Evolutionary conservation across 371 early-diverging fungal species (phyloP).

Genomic region (Apophysomyces trapeziformis): DNA sequence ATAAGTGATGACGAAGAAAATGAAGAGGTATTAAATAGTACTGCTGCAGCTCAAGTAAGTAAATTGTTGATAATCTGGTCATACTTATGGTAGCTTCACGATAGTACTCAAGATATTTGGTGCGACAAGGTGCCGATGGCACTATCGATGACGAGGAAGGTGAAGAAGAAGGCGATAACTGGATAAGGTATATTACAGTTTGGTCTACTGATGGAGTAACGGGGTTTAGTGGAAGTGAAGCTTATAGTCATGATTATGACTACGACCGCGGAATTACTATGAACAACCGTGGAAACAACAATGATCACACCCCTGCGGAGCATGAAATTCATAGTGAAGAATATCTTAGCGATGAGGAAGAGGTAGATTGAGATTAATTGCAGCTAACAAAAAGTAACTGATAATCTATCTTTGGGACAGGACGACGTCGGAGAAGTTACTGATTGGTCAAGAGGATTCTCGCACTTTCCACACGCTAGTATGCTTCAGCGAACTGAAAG

Average conservation of each 20-base stretch:
- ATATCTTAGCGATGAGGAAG: conserved; percentile 25
- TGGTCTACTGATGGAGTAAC: conserved; percentile 8
- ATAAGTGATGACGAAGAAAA: conserved; percentile 37
- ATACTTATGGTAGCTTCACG: not conserved
- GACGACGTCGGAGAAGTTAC: conserved; percentile 14
- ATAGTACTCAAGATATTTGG: conserved; percentile 32
- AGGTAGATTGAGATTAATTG: conserved; percentile 16
- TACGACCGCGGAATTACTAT: conserved; percentile 21
- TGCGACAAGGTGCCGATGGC: conserved; percentile 31
- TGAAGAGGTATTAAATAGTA: conserved; percentile 26
- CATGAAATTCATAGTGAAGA: conserved; percentile 16
- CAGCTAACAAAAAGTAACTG: not conserved
- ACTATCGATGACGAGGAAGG: conserved; percentile 42
- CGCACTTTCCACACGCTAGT: conserved; percentile 48
- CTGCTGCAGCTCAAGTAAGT: conserved; percentile 30
- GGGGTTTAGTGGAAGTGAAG: conserved; percentile 27
- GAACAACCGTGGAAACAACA: conserved; percentile 14
- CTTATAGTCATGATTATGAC: conserved; percentile 27
- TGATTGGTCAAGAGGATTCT: conserved; percentile 40
- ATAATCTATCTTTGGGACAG: not conserved
- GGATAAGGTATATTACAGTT: conserved; percentile 23
- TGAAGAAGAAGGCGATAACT: conserved; percentile 31
- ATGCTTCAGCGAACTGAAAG: conserved; percentile 33
- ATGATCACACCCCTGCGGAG: conserved; percentile 1
- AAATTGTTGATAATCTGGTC: not conserved